These are phyloP conservation scores for Aspergillaceae sp. DNA, from an alignment of 2,329 filamentous ascomycete species.

Conservation along the genomic window DNA sequence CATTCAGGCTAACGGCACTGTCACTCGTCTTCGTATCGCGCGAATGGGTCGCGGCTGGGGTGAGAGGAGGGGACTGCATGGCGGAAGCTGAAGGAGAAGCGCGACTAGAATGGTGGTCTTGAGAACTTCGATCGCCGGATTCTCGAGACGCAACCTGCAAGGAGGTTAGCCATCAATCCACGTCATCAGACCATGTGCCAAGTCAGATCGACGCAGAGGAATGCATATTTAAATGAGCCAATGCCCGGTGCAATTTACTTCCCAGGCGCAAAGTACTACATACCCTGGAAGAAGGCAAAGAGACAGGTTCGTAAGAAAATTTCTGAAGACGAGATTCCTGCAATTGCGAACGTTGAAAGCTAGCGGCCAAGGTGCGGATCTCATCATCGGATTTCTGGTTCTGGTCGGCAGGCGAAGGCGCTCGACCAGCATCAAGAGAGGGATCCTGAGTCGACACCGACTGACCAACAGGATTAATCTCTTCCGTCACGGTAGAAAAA, in stretches of 20 bases:
- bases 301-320: slow-evolving; percentile 84
- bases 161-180: not conserved
- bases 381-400: slow-evolving; percentile 47
- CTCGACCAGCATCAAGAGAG: slow-evolving; percentile 3
- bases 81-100: slow-evolving; percentile 59
- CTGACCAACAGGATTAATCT: slow-evolving; percentile 50
- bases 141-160: slow-evolving; percentile 42
- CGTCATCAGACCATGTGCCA: not conserved
- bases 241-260: not conserved
- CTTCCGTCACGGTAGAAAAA: slow-evolving; percentile 62
- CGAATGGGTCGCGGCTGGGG: slow-evolving; percentile 67
- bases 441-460: slow-evolving; percentile 16
- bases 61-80: slow-evolving; percentile 81
- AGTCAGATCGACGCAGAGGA: not conserved
- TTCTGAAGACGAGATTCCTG: slow-evolving; percentile 78
- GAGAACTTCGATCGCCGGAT: slow-evolving; percentile 52
- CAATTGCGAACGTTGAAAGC: slow-evolving; percentile 63
- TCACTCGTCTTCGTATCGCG: slow-evolving; percentile 40
- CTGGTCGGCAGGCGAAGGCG: slow-evolving; percentile 4
- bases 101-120: slow-evolving; percentile 55
- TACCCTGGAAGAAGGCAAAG: slow-evolving; percentile 55
- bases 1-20: slow-evolving; percentile 22
- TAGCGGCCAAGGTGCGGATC: slow-evolving; percentile 62
- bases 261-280: slow-evolving; percentile 13
- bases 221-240: not conserved